phyloP scores from a whole-genome alignment of 2,329 filamentous ascomycete species.

The Trichoderma endophyticum region DNA sequence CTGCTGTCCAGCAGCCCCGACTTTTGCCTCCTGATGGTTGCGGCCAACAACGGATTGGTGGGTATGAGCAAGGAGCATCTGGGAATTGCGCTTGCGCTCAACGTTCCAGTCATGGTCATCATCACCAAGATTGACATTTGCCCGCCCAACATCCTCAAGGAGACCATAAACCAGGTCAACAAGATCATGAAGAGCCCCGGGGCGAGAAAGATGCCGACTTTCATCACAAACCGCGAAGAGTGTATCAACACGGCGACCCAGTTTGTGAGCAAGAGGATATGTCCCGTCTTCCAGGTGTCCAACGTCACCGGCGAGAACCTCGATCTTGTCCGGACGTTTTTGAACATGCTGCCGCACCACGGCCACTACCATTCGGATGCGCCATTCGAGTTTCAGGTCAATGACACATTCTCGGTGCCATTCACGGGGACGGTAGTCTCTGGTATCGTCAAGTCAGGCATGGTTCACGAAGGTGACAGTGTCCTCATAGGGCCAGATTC shows the following conservation, averaged over 20 bases:
- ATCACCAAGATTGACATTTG: constrained; percentile 99
- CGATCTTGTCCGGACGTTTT: constrained; percentile 84
- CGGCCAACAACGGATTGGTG: constrained; percentile 93
- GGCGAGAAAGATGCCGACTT: constrained; percentile 91
- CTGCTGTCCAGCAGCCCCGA: constrained; percentile 92
- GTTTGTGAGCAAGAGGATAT: constrained; percentile 92
- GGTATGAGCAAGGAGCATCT: constrained; percentile 99
- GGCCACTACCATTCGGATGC: constrained; percentile 86
- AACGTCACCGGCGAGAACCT: constrained; percentile 94
- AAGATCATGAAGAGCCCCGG: constrained; percentile 93
- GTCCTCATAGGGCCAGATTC: constrained; percentile 88
- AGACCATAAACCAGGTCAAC: constrained; percentile 87
- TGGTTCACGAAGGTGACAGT: constrained; percentile 85
- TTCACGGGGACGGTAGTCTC: constrained; percentile 96
- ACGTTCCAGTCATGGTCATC: constrained; percentile 96
- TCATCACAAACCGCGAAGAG: constrained; percentile 87
- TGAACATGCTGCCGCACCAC: constrained; percentile 93
- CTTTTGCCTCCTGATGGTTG: constrained; percentile 97
- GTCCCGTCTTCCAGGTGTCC: constrained; percentile 95
- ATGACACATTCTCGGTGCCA: constrained; percentile 96
- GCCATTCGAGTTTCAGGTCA: constrained; percentile 91
- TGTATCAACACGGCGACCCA: constrained; percentile 94
- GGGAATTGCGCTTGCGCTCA: constrained; percentile 88
- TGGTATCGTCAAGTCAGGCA: constrained; percentile 83
- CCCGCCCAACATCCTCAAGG: constrained; percentile 88